Conservation (phyloP, 345 rosid genomes). For the Salix dunnii region DNA sequence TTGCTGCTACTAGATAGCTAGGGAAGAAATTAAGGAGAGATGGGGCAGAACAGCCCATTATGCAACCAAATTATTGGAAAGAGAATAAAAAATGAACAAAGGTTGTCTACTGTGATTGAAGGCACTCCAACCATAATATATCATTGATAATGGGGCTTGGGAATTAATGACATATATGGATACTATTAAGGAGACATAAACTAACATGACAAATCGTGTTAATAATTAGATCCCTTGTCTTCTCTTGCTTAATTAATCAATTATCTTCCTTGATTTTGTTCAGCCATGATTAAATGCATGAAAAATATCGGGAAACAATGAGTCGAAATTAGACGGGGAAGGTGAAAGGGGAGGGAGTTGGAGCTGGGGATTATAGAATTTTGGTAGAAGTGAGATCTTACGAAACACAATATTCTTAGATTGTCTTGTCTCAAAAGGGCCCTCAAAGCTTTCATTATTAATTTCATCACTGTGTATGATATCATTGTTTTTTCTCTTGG, state of each 20-base stretch:
- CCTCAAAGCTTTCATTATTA: neutral
- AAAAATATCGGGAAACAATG: neutral
- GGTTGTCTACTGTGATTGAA: neutral
- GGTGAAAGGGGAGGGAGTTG: neutral
- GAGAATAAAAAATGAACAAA: neutral
- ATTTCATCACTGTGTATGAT: conserved; percentile 11
- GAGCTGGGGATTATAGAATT: neutral
- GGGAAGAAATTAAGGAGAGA: neutral
- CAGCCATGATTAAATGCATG: no score
- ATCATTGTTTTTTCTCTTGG: conserved; percentile 31
- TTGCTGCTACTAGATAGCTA: neutral
- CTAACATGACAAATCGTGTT: neutral
- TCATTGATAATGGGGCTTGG: neutral
- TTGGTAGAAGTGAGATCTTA: conserved; percentile 1
- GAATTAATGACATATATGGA: neutral
- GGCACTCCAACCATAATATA: neutral
- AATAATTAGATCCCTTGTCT: neutral
- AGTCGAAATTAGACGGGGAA: neutral
- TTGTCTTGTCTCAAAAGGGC: conserved; percentile 20
- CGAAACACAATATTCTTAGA: conserved; percentile 18
- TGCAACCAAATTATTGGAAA: neutral
- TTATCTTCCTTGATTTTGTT: neutral
- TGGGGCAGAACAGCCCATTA: neutral
- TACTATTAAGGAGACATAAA: neutral
- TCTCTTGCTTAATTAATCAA: neutral